Evolutionary conservation across 176 grass and related monocot species (phyloP), one percentile per base, ranked within the genome.

Genomic region (Avena eriantha): DNA sequence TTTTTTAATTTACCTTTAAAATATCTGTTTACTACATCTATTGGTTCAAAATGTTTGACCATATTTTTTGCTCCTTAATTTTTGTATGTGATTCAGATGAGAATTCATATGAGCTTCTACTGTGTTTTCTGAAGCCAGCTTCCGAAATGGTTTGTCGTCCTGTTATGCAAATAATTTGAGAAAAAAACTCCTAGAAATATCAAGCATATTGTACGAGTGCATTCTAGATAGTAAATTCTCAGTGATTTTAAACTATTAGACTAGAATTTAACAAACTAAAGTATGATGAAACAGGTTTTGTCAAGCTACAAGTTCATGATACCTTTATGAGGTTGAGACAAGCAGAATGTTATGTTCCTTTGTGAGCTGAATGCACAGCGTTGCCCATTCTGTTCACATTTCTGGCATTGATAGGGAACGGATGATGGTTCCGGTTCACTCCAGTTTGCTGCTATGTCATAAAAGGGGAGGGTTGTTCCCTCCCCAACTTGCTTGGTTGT

Each of bases 301-400:
- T 68, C 64, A 68, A 21, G 66, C 3, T 34, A 36, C 7, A 4
- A 69, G 36, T 11, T 19, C 1, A 68, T 29, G 39, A 46, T 72
- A 72, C 69, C 39, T 43, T 58, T 68, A 68, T 68, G 69, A 80
- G 66, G 66, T 36, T 69, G 31, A 39, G 77, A 53, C 41, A 18
- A 72, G 39, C 83, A 92, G 78, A 86, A 89, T 57, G 72, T 14
- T 66, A 86, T 23, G 35, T 78, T 89, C 33, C 82, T 89, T n/a
- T 23, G 76, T 53, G 72, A 59, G 49, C 73, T 83, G 61, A 83
- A 79, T 4, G 73, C 60, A 19, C 90, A 92, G n/a, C 1, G n/a
- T 15, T 23, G 70, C 64, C 17, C 55, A 70, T n/a, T 39, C 2
- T 21, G 36, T 39, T 70, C 67, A 1, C 67, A 70, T 10, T 10